phyloP scores from a whole-genome alignment of 2,329 filamentous ascomycete species.

The Helminthosporium solani region DNA sequence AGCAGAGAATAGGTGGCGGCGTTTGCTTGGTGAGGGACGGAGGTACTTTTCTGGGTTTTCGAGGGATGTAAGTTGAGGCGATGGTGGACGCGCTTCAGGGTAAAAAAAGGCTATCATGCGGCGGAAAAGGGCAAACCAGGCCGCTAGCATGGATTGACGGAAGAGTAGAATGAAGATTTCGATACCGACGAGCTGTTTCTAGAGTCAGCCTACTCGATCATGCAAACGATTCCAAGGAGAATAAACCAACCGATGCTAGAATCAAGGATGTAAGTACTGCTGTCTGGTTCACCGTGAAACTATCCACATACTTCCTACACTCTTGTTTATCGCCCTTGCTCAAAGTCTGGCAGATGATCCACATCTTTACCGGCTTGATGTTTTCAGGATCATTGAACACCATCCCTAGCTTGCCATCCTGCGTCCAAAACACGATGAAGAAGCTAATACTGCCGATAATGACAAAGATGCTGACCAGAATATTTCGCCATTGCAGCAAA shows the following conservation, averaged over 20 bases:
- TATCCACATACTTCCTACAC: constrained; percentile 26
- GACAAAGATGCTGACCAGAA: constrained; percentile 27
- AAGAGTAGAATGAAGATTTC: constrained; percentile 37
- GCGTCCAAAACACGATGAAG: constrained; percentile 30
- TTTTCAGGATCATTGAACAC: constrained; percentile 22
- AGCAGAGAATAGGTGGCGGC: neutral
- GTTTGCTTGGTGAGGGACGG: neutral
- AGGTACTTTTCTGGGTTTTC: constrained; percentile 18
- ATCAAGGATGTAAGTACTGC: constrained; percentile 25
- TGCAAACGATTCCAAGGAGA: neutral
- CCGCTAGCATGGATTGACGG: constrained; percentile 25
- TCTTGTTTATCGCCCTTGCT: constrained; percentile 22
- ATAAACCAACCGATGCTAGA: constrained; percentile 26
- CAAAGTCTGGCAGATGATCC: constrained; percentile 26
- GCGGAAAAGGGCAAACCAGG: constrained; percentile 24
- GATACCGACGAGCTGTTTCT: constrained; percentile 38
- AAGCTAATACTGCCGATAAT: constrained; percentile 29
- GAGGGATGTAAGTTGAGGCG: constrained; percentile 19
- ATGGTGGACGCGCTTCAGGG: constrained; percentile 10
- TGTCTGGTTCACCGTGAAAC: constrained; percentile 19
- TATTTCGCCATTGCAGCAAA: constrained; percentile 31
- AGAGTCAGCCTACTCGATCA: neutral
- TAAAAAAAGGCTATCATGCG: constrained; percentile 8
- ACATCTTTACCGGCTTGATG: constrained; percentile 23
- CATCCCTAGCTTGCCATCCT: constrained; percentile 24